Percentiles rank a stretch among this genome's conserved stretches.
Evolutionary conservation across 2,329 filamentous ascomycete species (phyloP).

Genomic region (Fusarium ambrosium): DNA sequence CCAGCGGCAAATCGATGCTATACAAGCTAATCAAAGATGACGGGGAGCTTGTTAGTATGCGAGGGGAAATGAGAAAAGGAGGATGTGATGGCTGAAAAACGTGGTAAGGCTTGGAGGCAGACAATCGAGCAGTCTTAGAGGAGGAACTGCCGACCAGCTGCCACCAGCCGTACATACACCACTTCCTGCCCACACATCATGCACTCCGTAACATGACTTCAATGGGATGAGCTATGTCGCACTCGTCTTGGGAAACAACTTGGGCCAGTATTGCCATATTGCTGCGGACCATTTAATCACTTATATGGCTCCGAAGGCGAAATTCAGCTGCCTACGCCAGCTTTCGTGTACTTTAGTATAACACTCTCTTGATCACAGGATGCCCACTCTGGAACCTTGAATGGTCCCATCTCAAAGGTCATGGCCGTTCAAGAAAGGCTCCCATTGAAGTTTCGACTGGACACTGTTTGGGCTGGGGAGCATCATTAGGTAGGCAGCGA

Average conservation of each 20-base stretch:
- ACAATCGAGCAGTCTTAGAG: background rate
- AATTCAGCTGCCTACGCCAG: background rate
- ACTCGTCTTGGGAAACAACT: background rate
- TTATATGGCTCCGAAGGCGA: background rate
- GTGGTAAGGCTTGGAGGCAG: background rate
- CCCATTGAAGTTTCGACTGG: background rate
- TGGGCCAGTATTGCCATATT: background rate
- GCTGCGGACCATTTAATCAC: background rate
- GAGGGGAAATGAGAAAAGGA: background rate
- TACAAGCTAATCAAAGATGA: background rate
- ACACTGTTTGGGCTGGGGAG: background rate
- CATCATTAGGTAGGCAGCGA: background rate
- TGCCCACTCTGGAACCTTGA: background rate
- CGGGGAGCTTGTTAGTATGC: background rate
- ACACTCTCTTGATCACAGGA: background rate
- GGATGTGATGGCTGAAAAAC: background rate
- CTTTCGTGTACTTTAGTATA: background rate
- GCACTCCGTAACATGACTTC: background rate
- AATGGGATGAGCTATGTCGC: background rate
- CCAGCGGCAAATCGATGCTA: background rate
- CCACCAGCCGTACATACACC: constrained; percentile 7
- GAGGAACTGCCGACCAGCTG: constrained; percentile 26
- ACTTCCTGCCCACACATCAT: background rate
- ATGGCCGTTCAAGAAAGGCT: background rate
- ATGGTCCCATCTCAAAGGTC: background rate